Percentiles rank a stretch among this genome's conserved stretches.
Evolutionary conservation across 306 rosid species (phyloP).

Genomic region (Prunus mongolica): DNA sequence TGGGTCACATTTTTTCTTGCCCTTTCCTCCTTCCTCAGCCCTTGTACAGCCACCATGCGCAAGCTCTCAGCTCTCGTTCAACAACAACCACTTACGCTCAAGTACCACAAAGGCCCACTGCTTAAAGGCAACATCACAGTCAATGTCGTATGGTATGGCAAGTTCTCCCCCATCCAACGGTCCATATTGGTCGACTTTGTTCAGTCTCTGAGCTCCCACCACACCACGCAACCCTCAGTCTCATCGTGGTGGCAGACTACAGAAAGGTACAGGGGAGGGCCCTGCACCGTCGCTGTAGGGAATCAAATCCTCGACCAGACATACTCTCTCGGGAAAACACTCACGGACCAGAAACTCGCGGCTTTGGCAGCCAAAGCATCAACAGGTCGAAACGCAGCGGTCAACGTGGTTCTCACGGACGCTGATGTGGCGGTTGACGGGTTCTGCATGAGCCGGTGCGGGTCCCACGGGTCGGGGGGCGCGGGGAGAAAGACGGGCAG

Average conservation of each 20-base stretch:
- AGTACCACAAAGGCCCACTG: slow-evolving; percentile 34
- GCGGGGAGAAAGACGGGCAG: neutral
- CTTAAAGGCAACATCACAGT: slow-evolving; percentile 26
- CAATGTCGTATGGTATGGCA: slow-evolving; percentile 30
- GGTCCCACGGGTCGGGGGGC: slow-evolving; percentile 13
- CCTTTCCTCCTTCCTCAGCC: slow-evolving; percentile 3
- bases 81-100: slow-evolving; percentile 12
- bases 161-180: slow-evolving; percentile 24
- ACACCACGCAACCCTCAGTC: slow-evolving; percentile 2
- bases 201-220: slow-evolving; percentile 12
- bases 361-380: slow-evolving; percentile 9
- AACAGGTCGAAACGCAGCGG: neutral
- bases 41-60: neutral
- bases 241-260: slow-evolving; percentile 32
- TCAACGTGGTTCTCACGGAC: slow-evolving; percentile 22
- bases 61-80: slow-evolving; percentile 24
- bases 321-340: slow-evolving; percentile 15
- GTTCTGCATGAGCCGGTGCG: slow-evolving; percentile 30
- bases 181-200: slow-evolving; percentile 27
- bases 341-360: neutral
- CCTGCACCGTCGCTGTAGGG: slow-evolving; percentile 14
- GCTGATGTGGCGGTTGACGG: slow-evolving; percentile 25
- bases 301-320: slow-evolving; percentile 19
- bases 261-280: slow-evolving; percentile 14
- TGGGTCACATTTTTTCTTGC: neutral